Evolutionary conservation across 2,329 filamentous ascomycete species (phyloP), one percentile per base, ranked within the genome.

Genomic region (Fusarium anthophilum): DNA sequence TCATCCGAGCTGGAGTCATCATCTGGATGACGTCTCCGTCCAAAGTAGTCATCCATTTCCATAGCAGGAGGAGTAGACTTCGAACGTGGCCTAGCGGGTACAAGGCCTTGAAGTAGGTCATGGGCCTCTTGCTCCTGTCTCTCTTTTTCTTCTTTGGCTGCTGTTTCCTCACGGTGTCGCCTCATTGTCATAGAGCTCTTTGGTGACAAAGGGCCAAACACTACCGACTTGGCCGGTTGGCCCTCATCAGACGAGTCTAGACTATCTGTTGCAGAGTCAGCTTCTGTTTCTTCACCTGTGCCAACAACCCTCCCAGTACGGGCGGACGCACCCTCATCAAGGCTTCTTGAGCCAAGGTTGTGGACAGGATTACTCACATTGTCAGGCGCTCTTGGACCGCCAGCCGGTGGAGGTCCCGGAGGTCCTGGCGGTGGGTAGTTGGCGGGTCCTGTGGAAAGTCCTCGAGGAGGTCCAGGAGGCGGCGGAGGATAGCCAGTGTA

Each of bases 171-270:
- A 44, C 78, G 83, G 66, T 87, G 86, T 32, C 81, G 78, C 26
- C 81, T 79, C 76, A 88, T 84, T 1, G 86, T 87, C 62, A 79
- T 82, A 0, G 84, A 84, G 22, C 86, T 87, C 59, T 85, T 83
- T 2, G 87, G 87, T 6, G 87, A 88, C 45, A 89, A 76, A 1
- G 87, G 87, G 6, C 84, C 82, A 62, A 88, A 89, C 4, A 80
- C 74, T 3, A 88, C 86, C 2, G 84, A 84, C 68, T 87, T 87
- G 28, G 81, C 47, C 10, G 47, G 56, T 17, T 58, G 63, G 35
- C 62, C 72, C 8, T 63, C 69, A 18, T 72, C 74, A 30, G 71
- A 70, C 22, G 59, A 58, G 43, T 70, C 66, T 59, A 84, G 15
- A 76, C 69, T 71, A 79, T 80, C 83, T 84, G 41, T 38, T 37